These are phyloP conservation scores for Ampelomyces quisqualis DNA, from an alignment of 2,329 filamentous ascomycete genomes.

Conservation along the genomic window DNA sequence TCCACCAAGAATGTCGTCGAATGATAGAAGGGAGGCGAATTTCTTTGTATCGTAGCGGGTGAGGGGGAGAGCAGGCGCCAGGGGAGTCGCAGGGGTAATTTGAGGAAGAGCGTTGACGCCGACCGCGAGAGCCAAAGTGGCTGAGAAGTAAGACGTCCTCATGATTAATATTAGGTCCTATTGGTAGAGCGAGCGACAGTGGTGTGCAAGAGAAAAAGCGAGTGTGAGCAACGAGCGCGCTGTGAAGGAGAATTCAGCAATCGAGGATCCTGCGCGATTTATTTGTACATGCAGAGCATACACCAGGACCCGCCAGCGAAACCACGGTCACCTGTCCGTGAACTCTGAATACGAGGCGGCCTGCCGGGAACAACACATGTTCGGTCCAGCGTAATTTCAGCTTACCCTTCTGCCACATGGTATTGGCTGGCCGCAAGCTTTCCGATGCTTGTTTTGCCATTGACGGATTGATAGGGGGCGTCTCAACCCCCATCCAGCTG, in stretches of 20 bases:
- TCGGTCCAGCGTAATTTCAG: conserved; percentile 8
- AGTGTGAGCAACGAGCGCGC: conserved; percentile 6
- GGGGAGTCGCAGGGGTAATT: conserved; percentile 4
- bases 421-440: conserved; percentile 17
- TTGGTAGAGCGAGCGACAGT: conserved; percentile 4
- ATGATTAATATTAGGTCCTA: conserved; percentile 17
- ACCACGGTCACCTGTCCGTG: conserved; percentile 12
- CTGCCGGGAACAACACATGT: conserved; percentile 8
- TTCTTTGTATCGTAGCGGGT: conserved; percentile 9
- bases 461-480: conserved; percentile 11
- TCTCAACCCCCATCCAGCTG: conserved; percentile 7
- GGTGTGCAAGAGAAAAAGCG: conserved; percentile 8
- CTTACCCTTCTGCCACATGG: conserved; percentile 16
- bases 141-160: conserved; percentile 17
- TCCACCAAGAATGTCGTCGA: conserved; percentile 9
- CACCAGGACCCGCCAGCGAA: conserved; percentile 1
- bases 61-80: conserved; percentile 12
- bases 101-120: conserved; percentile 17
- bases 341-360: conserved; percentile 14
- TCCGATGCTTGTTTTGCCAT: conserved; percentile 2
- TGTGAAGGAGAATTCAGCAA: conserved; percentile 2
- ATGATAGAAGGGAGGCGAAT: conserved; percentile 8
- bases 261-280: conserved; percentile 1
- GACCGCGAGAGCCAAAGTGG: conserved; percentile 16
- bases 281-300: conserved; percentile 13